Evolutionary conservation across 495 filamentous ascomycete species (phyloP), one percentile per base, ranked within the genome.

Genomic region (Chaetomium fimeti): DNA sequence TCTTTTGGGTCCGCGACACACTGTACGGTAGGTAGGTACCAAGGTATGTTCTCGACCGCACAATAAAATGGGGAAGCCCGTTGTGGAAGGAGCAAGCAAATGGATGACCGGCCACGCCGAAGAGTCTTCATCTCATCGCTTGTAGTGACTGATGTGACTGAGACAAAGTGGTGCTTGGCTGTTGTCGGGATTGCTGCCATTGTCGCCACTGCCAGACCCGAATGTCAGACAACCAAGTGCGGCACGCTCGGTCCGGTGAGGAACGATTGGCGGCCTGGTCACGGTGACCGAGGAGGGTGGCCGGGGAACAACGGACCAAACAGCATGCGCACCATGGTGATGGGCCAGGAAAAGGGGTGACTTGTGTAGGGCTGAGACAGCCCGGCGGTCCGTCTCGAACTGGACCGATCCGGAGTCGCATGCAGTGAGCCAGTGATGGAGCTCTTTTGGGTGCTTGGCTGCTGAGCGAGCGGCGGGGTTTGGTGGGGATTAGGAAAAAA

Each of bases 311-410:
- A n/a, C n/a, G 1, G 42, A 20, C n/a, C 18, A 22, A 2, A 1
- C 59, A 28, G 36, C 2, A 6, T 20, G 29, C 3, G 22, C 58
- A 15, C 1, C 40, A 48, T 48, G 0, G 24, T 62, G 60, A 42
- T 43, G 51, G 13, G 45, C 25, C 61, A 42, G 61, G 42, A 20
- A 57, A 36, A 0, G 11, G 9, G 40, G 13, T 18, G 15, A 18
- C 13, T 11, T 3, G 54, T 59, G 43, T 64, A 68, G 66, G 66
- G 57, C 66, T 68, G 66, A 68, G 53, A 68, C 61, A 57, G 58
- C n/a, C n/a, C n/a, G n/a, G n/a, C 49, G 56, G 38, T 52, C 61
- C 49, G 60, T 45, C 5, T 28, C 9, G 9, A 49, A 24, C 6
- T n/a, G 5, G 45, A 25, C 53, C 53, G 59, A 66, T 61, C 22